Conservation (phyloP, 176 grass and related monocot genomes). For the Panicum miliaceum region DNA sequence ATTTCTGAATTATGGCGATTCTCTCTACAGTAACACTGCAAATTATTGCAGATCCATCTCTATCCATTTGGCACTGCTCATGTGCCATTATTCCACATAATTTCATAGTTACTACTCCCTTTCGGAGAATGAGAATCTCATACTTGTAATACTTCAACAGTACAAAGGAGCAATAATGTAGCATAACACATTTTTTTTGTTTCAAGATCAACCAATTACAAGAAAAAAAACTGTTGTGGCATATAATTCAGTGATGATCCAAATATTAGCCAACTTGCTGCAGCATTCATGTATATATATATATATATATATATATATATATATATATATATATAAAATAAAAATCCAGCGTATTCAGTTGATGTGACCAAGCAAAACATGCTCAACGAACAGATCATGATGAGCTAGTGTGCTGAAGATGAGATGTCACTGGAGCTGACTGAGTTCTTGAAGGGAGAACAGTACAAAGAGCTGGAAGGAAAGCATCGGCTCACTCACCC, state of each 20-base stretch:
- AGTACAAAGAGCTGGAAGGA: constrained; percentile 47
- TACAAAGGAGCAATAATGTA: not conserved
- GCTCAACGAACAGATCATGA: constrained; percentile 35
- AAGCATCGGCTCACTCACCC: constrained; percentile 35
- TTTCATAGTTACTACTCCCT: not conserved
- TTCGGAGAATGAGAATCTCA: constrained; percentile 7
- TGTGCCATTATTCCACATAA: constrained; percentile 26
- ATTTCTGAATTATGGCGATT: constrained; percentile 14
- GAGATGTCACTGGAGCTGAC: not conserved
- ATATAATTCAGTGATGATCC: not conserved
- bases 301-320: not conserved
- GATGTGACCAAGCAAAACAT: constrained; percentile 47
- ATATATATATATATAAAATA: not conserved
- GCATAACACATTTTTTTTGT: not conserved
- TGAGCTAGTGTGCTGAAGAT: constrained; percentile 12
- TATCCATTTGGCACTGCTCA: constrained; percentile 4
- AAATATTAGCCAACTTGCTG: not conserved
- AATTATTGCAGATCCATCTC: constrained; percentile 12
- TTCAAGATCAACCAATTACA: not conserved
- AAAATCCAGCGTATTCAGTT: not conserved
- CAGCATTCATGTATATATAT: not conserved
- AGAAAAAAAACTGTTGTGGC: not conserved
- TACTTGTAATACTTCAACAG: not conserved
- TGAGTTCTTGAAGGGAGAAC: constrained; percentile 25
- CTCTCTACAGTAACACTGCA: not conserved